Evolutionary conservation across 345 rosid genomes (phyloP), one percentile per base, ranked within the genome.

Genomic region (Dipteronia sinensis): DNA sequence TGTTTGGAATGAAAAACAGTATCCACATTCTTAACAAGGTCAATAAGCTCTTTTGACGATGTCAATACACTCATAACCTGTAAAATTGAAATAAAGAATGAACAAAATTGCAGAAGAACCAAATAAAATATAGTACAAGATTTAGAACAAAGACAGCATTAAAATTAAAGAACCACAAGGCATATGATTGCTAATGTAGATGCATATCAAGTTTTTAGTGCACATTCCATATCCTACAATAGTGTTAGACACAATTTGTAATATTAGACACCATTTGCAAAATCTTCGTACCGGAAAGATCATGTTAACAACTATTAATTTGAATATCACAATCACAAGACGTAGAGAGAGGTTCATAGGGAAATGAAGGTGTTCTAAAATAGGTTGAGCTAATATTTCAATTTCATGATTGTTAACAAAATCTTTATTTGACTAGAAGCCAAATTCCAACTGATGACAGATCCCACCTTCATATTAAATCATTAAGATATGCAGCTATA

Each of bases 21-120:
- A 76, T 92, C 86, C 16, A 92, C 87, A 81, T 88, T 88, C 89
- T 87, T 95, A 79, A 92, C 67, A 40, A 95, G 88, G 79, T 83
- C 86, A 59, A 85, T 71, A 83, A 95, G 86, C 87, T 92, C 97
- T 80, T 82, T 85, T n/a, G 90, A 89, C 34, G 97, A 92, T 76
- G 92, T 92, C 88, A 93, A 79, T 76, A 88, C 66, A 69, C 77
- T 80, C 82, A 93, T 77, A 71, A 92, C 90, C 99, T 93, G 87
- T 51, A 79, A 66, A 55, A 80, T 82, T 53, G 83, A 69, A 65
- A 65, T 47, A 61, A 7, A 6, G 15, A 61, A 76, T 76, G 19
- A 71, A 27, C 10, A 44, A 71, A 73, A 77, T 38, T 44, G 56
- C 29, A 23, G 27, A 58, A 42, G 34, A 67, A n/a, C 17, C 56